phyloP scores from a whole-genome alignment of 1,139 yeast species.

The Taiozyma sp. region DNA sequence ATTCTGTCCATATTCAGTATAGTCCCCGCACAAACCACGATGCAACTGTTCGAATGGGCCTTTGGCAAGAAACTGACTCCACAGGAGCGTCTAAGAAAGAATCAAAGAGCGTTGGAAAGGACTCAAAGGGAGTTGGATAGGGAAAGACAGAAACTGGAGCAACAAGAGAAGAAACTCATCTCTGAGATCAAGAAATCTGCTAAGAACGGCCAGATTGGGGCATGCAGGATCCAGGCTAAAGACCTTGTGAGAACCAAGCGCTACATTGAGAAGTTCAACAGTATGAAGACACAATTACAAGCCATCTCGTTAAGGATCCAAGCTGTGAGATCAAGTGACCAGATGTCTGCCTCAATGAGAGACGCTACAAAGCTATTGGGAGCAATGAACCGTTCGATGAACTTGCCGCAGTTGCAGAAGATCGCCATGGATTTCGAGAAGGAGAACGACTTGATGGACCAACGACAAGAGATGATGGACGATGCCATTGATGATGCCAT shows the following conservation, averaged over 20 bases:
- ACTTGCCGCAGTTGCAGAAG: conserved; percentile 80
- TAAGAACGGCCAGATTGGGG: conserved; percentile 80
- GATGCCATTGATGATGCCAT: conserved; percentile 95
- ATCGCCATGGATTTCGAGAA: conserved; percentile 95
- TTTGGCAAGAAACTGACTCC: conserved; percentile 94
- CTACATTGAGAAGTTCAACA: conserved; percentile 81
- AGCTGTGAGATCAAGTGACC: conserved; percentile 88
- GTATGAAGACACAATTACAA: conserved; percentile 93
- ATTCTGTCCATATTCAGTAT: too few species aligned
- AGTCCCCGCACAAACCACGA: conserved; percentile 13
- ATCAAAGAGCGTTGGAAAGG: conserved; percentile 90
- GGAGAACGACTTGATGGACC: conserved; percentile 96
- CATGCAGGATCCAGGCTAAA: conserved; percentile 92
- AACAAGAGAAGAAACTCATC: conserved; percentile 85
- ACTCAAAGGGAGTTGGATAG: conserved; percentile 91
- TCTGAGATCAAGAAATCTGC: conserved; percentile 88
- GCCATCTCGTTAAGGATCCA: conserved; percentile 91
- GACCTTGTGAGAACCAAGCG: conserved; percentile 86
- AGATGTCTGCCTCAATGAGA: conserved; percentile 92
- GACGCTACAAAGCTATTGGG: conserved; percentile 88
- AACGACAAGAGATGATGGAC: conserved; percentile 97
- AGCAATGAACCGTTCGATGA: conserved; percentile 87
- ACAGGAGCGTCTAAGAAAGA: conserved; percentile 88
- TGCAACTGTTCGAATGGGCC: conserved; percentile 86
- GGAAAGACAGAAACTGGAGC: conserved; percentile 80